Percentiles rank a stretch among this genome's conserved stretches.
These are phyloP conservation scores for Diaporthe eres DNA, from an alignment of 2,329 filamentous ascomycete species.

Conservation along the genomic window DNA sequence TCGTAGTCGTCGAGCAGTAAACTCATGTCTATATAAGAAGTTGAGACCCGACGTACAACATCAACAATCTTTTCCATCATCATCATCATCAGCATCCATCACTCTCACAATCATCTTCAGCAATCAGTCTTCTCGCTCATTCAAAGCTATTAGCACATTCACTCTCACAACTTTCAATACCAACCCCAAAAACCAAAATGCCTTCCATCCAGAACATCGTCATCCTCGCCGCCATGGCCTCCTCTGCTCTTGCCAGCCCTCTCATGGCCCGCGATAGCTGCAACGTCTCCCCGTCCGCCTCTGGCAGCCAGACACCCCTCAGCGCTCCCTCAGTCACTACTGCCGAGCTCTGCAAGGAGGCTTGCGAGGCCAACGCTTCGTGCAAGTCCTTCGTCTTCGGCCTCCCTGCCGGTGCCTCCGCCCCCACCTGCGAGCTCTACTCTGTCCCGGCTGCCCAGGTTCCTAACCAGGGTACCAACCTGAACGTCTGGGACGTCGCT, in stretches of 20 bases:
- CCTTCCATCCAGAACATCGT: slow-evolving; percentile 14
- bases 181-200: not conserved
- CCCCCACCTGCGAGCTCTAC: slow-evolving; percentile 14
- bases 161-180: too few relatives aligned
- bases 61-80: not conserved
- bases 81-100: slow-evolving; percentile 14
- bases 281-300: slow-evolving; percentile 3
- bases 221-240: slow-evolving; percentile 12
- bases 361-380: slow-evolving; percentile 15
- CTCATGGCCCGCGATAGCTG: slow-evolving; percentile 19
- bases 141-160: not conserved
- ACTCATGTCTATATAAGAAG: not conserved
- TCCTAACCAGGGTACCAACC: not conserved
- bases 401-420: not conserved
- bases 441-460: not conserved
- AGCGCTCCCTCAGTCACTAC: not conserved
- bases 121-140: not conserved
- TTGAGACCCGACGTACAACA: not conserved
- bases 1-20: not conserved
- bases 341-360: slow-evolving; percentile 16
- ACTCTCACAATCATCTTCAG: not conserved
- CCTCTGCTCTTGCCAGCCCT: slow-evolving; percentile 13
- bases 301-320: not conserved
- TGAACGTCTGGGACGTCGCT: slow-evolving; percentile 14
- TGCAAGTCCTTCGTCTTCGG: slow-evolving; percentile 20